Evolutionary conservation across 108 stramenopile genomes (phyloP).

Genomic region (Thalassiosira profunda): DNA sequence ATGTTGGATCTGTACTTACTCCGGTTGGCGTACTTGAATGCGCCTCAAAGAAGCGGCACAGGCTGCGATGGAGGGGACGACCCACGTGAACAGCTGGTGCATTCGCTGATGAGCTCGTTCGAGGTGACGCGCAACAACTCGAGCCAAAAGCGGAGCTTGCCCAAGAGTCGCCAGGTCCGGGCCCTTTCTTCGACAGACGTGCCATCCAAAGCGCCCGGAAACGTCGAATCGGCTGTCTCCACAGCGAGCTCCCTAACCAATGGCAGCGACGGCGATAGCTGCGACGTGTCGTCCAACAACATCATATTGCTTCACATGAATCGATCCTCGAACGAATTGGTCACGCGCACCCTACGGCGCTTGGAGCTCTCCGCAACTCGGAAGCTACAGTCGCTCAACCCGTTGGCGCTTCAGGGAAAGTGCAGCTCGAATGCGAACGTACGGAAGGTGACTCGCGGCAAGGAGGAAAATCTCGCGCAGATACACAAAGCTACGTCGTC

Average conservation of each 20-base stretch:
- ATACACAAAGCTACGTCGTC: slow-evolving; percentile 2
- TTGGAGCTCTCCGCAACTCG: slow-evolving; percentile 35
- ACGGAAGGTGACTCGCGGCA: neutral
- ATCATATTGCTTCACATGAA: slow-evolving; percentile 46
- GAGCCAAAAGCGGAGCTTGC: neutral
- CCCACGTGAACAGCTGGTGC: slow-evolving; percentile 3
- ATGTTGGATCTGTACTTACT: slow-evolving; percentile 26
- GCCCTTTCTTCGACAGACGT: no score
- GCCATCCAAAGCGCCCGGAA: no score
- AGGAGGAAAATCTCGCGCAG: neutral
- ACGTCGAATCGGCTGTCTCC: neutral
- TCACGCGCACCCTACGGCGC: slow-evolving; percentile 27
- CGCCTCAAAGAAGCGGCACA: neutral
- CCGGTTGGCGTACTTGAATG: slow-evolving; percentile 1
- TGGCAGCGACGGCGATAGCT: neutral
- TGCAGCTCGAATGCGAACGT: no score
- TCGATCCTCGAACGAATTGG: slow-evolving; percentile 25
- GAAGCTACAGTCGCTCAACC: slow-evolving; percentile 13
- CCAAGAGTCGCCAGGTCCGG: neutral
- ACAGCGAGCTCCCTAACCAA: neutral
- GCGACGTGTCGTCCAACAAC: neutral
- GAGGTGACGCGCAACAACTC: slow-evolving; percentile 15
- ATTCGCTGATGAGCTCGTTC: slow-evolving; percentile 14
- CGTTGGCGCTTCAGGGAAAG: no score
- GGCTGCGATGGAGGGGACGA: no score